Evolutionary conservation across 495 filamentous ascomycete genomes (phyloP).

Genomic region (Antarctomyces pellizariae): DNA sequence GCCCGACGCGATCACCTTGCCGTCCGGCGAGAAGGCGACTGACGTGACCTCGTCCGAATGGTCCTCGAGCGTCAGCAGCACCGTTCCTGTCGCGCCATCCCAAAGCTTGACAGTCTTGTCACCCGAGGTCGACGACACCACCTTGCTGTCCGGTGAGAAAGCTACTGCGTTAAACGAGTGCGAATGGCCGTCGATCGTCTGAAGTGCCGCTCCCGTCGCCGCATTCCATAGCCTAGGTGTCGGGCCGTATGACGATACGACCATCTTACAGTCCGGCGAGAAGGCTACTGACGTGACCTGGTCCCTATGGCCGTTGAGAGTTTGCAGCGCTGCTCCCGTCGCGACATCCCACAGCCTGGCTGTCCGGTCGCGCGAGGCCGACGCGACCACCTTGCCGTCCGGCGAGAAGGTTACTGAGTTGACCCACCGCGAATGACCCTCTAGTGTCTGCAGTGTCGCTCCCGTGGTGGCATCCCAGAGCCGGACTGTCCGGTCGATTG

Average conservation of each 20-base stretch:
- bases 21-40: slow-evolving; percentile 4
- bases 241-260: too few relatives aligned
- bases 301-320: slow-evolving; percentile 46
- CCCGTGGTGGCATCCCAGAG: neutral
- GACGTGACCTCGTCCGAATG: slow-evolving; percentile 19
- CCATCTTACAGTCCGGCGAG: slow-evolving; percentile 3
- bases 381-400: slow-evolving; percentile 6
- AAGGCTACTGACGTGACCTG: slow-evolving; percentile 2
- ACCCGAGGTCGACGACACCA: slow-evolving; percentile 3
- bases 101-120: slow-evolving; percentile 7
- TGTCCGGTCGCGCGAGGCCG: slow-evolving; percentile 4
- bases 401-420: slow-evolving; percentile 8
- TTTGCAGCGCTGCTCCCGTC: slow-evolving; percentile 39
- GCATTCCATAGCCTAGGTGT: slow-evolving; percentile 12
- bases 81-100: slow-evolving; percentile 17
- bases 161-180: neutral
- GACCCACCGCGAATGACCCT: slow-evolving; percentile 7
- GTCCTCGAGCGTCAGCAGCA: slow-evolving; percentile 63
- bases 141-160: slow-evolving; percentile 2
- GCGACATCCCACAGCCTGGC: slow-evolving; percentile 10
- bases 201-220: slow-evolving; percentile 28
- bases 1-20: slow-evolving; percentile 9
- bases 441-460: slow-evolving; percentile 4
- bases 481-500: neutral
- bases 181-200: slow-evolving; percentile 60